Conservation (phyloP, 139 green algal species). For the Coccomyxa sp. region DNA sequence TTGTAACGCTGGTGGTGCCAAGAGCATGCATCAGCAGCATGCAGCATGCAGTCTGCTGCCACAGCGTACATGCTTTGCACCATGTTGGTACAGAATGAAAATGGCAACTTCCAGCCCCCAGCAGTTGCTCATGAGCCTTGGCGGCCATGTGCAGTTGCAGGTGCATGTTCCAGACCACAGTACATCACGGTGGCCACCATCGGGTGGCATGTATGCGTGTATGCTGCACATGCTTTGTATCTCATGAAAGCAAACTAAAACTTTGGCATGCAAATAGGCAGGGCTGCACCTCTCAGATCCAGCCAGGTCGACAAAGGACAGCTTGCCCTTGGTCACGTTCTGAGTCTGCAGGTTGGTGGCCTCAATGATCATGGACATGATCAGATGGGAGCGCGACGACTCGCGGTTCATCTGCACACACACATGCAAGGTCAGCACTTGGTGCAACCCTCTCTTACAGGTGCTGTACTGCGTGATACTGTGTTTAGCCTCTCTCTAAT, state of each 20-base stretch:
- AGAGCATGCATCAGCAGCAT: background rate
- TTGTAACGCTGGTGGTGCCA: background rate
- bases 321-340: conserved; percentile 79
- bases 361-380: conserved; percentile 91
- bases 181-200: no score
- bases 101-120: no score
- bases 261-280: background rate
- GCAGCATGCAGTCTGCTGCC: no score
- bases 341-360: conserved; percentile 94
- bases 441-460: conserved; percentile 8
- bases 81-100: no score
- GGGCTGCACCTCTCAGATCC: conserved; percentile 76
- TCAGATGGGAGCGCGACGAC: conserved; percentile 87
- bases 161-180: no score
- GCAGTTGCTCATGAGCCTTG: no score
- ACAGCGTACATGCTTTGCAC: no score
- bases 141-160: no score
- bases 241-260: no score
- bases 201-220: no score
- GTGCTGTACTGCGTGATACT: background rate
- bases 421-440: conserved; percentile 27
- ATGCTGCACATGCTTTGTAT: no score
- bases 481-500: no score
- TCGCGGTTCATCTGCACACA: conserved; percentile 80
- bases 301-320: conserved; percentile 95